Base-by-base conservation (phyloP, 2,329 filamentous ascomycete species). In the Aschersonia sp. region DNA sequence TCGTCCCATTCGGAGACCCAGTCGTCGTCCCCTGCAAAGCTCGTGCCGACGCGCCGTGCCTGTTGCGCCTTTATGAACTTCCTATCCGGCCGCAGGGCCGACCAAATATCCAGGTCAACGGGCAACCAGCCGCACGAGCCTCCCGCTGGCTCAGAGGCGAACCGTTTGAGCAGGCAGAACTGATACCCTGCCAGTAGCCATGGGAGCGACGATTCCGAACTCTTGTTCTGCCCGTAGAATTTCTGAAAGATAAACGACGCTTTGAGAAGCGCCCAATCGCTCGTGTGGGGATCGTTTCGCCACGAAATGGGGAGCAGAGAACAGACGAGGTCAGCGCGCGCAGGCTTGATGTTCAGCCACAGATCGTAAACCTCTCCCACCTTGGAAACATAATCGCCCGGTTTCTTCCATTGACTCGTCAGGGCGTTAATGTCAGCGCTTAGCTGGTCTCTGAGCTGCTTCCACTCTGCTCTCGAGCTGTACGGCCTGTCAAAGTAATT, bases 161-260 rank as follows among this genome's bases (percentile, higher is more conserved):
- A 57, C 8, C 66, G 63, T 54, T 78, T 78, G 49, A 78, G 62
- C 35, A 58, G 57, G 6, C 64, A 67, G 2, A 77, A 62, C 54
- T 77, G 73, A 1, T 58, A 60, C 0, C 74, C 74, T 0, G 68
- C 68, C 50, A 77, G 64, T 9, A 57, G 58, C 71, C 72, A 78
- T 1, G 63, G 55, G 46, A 77, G 69, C n/a, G n/a, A n/a, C n/a
- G n/a, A n/a, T n/a, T n/a, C n/a, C n/a, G n/a, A n/a, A 9, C 22
- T 41, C 40, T 41, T 41, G 40, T 41, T 6, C 9, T 41, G 40
- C n/a, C n/a, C n/a, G n/a, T n/a, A n/a, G n/a, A n/a, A 9, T 22
- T 8, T 22, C 66, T 66, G 55, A 74, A 77, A 4, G 65, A 4
- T 58, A 4, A 61, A 61, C 1, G 73, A 75, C 0, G 74, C 75